Percentiles rank a stretch among this genome's conserved stretches.
Evolutionary conservation across 768 basidiomycete genomes (phyloP).

Genomic region (Boletus reticuloceps): DNA sequence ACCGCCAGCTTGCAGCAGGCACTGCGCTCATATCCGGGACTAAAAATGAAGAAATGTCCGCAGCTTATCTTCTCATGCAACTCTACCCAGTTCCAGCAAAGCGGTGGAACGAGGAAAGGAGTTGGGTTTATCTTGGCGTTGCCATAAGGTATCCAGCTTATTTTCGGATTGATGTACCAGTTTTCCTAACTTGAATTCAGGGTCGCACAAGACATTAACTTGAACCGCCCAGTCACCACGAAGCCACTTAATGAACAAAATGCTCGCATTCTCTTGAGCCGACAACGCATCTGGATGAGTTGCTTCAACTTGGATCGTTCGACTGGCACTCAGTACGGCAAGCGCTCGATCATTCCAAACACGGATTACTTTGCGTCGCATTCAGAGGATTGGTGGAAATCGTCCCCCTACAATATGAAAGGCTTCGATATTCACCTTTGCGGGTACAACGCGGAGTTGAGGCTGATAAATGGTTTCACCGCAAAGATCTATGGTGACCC

Average conservation of each 20-base stretch:
- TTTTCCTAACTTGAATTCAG: slow-evolving; percentile 39
- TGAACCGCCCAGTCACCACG: slow-evolving; percentile 73
- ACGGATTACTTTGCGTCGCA: slow-evolving; percentile 74
- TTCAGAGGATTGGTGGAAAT: slow-evolving; percentile 68
- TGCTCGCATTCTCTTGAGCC: slow-evolving; percentile 84
- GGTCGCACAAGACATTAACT: slow-evolving; percentile 85
- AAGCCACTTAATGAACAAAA: slow-evolving; percentile 78
- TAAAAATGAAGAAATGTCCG: slow-evolving; percentile 82
- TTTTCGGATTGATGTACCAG: neutral
- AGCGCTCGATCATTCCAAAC: slow-evolving; percentile 74
- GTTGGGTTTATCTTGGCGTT: slow-evolving; percentile 86
- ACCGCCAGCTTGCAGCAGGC: slow-evolving; percentile 74
- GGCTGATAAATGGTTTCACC: slow-evolving; percentile 58
- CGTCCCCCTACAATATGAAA: slow-evolving; percentile 62
- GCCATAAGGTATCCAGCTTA: slow-evolving; percentile 64
- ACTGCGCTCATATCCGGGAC: slow-evolving; percentile 71
- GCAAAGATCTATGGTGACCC: slow-evolving; percentile 71
- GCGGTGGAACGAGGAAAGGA: slow-evolving; percentile 87
- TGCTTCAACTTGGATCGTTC: slow-evolving; percentile 92
- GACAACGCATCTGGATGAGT: slow-evolving; percentile 86
- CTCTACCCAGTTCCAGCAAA: slow-evolving; percentile 73
- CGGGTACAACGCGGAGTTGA: slow-evolving; percentile 73
- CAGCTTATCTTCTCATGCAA: slow-evolving; percentile 78
- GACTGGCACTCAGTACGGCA: slow-evolving; percentile 85
- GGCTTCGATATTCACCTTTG: slow-evolving; percentile 81